phyloP scores from a whole-genome alignment of 805 yeast genomes.

The Candida takata region DNA sequence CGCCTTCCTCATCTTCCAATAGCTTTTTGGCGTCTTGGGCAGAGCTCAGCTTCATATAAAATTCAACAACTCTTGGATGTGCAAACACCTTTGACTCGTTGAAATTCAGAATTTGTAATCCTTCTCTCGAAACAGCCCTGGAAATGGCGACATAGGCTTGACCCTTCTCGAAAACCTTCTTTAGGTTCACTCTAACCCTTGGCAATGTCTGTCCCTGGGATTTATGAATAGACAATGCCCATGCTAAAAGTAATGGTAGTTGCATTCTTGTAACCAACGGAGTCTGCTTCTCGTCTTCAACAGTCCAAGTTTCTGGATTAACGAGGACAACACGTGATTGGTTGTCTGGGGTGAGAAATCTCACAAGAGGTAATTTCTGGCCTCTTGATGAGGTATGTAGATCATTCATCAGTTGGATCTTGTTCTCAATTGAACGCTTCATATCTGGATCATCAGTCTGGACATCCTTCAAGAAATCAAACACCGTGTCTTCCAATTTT shows the following conservation, averaged over 20 bases:
- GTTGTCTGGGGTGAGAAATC: conserved; percentile 67
- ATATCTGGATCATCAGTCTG: conserved; percentile 23
- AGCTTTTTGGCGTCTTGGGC: conserved; percentile 18
- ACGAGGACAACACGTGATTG: conserved; percentile 68
- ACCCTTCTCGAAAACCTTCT: conserved; percentile 77
- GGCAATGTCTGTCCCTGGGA: conserved; percentile 90
- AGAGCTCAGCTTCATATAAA: conserved; percentile 46
- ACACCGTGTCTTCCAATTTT: conserved; percentile 38
- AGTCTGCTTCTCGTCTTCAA: conserved; percentile 66
- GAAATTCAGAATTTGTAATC: conserved; percentile 77
- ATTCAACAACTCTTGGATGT: conserved; percentile 61
- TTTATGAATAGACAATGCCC: conserved; percentile 95
- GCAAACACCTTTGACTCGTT: conserved; percentile 56
- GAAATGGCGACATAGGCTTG: conserved; percentile 95
- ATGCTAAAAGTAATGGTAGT: conserved; percentile 84
- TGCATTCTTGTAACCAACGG: conserved; percentile 71
- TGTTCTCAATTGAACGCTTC: conserved; percentile 35
- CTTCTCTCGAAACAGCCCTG: conserved; percentile 78
- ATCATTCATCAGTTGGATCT: conserved; percentile 36
- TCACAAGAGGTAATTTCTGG: conserved; percentile 63
- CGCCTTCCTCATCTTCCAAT: neutral
- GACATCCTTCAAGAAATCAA: conserved; percentile 36
- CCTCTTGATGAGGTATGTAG: conserved; percentile 39
- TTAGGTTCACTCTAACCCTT: conserved; percentile 69
- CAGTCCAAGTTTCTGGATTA: conserved; percentile 74